Evolutionary conservation across 495 filamentous ascomycete genomes (phyloP).

Genomic region (Choiromyces venosus): DNA sequence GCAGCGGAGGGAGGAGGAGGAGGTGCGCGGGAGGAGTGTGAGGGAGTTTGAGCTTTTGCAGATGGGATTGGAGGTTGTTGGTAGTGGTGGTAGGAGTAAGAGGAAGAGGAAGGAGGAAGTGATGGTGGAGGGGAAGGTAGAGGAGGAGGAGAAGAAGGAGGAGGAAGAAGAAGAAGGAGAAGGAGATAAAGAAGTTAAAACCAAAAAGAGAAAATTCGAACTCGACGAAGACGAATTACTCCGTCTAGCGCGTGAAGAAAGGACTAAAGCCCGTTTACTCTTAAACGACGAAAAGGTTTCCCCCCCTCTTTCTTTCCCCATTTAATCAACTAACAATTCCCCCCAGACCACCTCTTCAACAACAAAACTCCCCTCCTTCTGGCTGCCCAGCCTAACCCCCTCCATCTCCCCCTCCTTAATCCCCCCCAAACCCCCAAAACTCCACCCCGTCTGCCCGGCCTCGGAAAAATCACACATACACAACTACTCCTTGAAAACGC

Average conservation of each 20-base stretch:
- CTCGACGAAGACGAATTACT: constrained; percentile 74
- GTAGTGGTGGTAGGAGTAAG: constrained; percentile 39
- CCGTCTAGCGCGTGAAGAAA: constrained; percentile 63
- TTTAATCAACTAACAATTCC: background rate
- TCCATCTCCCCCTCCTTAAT: constrained; percentile 51
- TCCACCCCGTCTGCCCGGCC: constrained; percentile 72
- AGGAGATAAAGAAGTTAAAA: constrained; percentile 46
- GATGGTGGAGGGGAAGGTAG: constrained; percentile 18
- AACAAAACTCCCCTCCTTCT: constrained; percentile 81
- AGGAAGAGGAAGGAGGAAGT: constrained; percentile 42
- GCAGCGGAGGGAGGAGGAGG: constrained; percentile 51
- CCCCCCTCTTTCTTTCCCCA: constrained; percentile 1
- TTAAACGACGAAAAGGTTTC: constrained; percentile 70
- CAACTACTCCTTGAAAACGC: constrained; percentile 70
- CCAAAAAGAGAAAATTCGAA: constrained; percentile 72
- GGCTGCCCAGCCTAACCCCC: constrained; percentile 83
- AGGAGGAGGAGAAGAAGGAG: constrained; percentile 8
- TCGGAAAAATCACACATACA: constrained; percentile 66
- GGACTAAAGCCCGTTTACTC: constrained; percentile 59
- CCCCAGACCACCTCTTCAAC: constrained; percentile 51
- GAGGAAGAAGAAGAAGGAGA: constrained; percentile 26
- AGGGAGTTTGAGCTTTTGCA: constrained; percentile 62
- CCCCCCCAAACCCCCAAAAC: constrained; percentile 59
- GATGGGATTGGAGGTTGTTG: constrained; percentile 62
- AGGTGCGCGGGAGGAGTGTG: constrained; percentile 54